Evolutionary conservation across 352 stramenopile genomes (phyloP).

Genomic region (Blastocystis sp.): DNA sequence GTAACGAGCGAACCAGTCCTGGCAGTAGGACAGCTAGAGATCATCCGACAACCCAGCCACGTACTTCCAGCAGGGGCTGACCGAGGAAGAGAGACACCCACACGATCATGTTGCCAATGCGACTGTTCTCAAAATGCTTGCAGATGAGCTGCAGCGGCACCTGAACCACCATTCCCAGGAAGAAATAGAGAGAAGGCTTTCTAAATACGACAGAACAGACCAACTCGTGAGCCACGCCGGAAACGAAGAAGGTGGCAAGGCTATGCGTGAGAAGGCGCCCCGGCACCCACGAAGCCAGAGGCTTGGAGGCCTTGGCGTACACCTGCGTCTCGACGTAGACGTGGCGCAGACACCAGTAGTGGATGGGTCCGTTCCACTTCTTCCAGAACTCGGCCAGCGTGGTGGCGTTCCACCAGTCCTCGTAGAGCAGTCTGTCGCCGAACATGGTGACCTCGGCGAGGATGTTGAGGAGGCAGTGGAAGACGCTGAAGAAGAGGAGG

Average conservation of each 20-base stretch:
- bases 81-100: constrained; percentile 70
- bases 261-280: constrained; percentile 72
- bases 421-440: constrained; percentile 87
- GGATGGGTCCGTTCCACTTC: constrained; percentile 94
- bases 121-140: constrained; percentile 60
- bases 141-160: constrained; percentile 80
- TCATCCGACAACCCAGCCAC: neutral
- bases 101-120: constrained; percentile 69
- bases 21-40: constrained; percentile 55
- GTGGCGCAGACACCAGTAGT: constrained; percentile 86
- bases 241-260: constrained; percentile 85
- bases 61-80: constrained; percentile 69
- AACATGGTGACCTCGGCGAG: constrained; percentile 85
- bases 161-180: constrained; percentile 88
- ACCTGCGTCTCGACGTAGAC: constrained; percentile 80
- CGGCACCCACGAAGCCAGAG: constrained; percentile 73
- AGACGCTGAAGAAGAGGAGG: constrained; percentile 91
- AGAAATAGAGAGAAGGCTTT: constrained; percentile 86
- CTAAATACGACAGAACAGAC: constrained; percentile 89
- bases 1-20: constrained; percentile 62
- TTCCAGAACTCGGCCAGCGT: constrained; percentile 83
- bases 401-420: constrained; percentile 93
- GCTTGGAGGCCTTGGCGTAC: constrained; percentile 77
- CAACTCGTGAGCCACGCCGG: constrained; percentile 88
- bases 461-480: constrained; percentile 91